A percentile compares a stretch with the other conserved stretches of the same genome.
Conservation (phyloP, 176 grass and related monocot species). For the Oryza punctata region DNA sequence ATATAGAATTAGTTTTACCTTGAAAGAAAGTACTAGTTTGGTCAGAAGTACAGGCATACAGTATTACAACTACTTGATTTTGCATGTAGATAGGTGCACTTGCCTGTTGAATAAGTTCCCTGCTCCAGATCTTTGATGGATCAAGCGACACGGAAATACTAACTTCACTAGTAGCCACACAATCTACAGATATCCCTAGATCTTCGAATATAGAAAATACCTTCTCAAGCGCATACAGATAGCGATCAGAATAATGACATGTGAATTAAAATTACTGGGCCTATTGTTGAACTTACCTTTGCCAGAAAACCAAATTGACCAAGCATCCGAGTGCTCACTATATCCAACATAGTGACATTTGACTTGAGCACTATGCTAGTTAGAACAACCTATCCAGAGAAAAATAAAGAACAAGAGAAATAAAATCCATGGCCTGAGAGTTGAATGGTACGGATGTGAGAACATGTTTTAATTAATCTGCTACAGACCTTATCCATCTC, state of each 20-base stretch:
- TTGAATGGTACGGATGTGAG: not conserved
- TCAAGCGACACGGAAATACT: constrained; percentile 92
- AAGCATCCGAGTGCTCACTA: constrained; percentile 95
- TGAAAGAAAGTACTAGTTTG: not conserved
- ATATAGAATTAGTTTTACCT: not conserved
- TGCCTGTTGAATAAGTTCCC: constrained; percentile 85
- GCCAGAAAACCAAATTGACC: constrained; percentile 97
- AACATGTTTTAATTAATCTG: constrained; percentile 5
- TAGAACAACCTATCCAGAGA: constrained; percentile 61
- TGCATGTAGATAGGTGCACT: constrained; percentile 26
- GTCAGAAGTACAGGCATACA: not conserved
- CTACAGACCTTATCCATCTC: constrained; percentile 79
- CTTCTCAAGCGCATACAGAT: constrained; percentile 41
- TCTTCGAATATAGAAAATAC: constrained; percentile 97
- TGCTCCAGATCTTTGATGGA: constrained; percentile 83
- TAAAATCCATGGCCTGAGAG: constrained; percentile 10
- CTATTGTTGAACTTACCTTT: constrained; percentile 48
- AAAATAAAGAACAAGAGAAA: not conserved
- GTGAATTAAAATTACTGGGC: not conserved
- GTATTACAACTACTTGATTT: not conserved
- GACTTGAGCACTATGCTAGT: constrained; percentile 97
- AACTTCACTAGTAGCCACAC: constrained; percentile 95
- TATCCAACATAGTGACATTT: constrained; percentile 95
- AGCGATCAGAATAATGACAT: constrained; percentile 6
- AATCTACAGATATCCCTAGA: constrained; percentile 91